Conservation (phyloP, 768 basidiomycete genomes). For the Hericium coralloides region DNA sequence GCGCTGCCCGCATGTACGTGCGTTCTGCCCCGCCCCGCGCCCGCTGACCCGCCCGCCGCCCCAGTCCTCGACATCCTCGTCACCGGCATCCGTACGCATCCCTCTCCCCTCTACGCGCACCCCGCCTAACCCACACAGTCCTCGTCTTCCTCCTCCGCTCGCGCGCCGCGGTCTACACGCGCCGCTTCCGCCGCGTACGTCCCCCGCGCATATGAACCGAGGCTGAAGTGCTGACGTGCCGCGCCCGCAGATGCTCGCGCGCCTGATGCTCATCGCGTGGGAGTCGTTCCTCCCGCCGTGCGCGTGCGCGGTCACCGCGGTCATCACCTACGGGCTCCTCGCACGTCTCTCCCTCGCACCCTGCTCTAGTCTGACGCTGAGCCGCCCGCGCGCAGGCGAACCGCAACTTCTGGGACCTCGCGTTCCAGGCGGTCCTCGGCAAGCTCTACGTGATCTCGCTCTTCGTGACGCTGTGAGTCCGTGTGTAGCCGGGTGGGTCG, state of each 20-base stretch:
- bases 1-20: neutral
- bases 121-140: neutral
- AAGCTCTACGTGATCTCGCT: conserved; percentile 4
- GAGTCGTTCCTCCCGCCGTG: neutral
- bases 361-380: neutral
- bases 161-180: neutral
- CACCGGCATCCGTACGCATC: neutral
- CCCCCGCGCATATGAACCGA: neutral
- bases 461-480: neutral
- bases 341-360: neutral
- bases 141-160: neutral
- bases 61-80: neutral
- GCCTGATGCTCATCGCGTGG: neutral
- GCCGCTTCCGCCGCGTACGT: neutral
- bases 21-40: neutral
- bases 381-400: neutral
- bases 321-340: neutral
- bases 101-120: too few species aligned
- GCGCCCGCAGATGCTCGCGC: neutral
- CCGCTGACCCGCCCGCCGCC: too few species aligned
- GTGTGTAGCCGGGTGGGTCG: neutral
- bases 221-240: neutral
- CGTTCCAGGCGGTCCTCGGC: neutral
- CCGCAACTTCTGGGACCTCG: neutral
- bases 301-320: neutral